Evolutionary conservation across 1,139 yeast species (phyloP), one percentile per base, ranked within the genome.

Genomic region (Suhomyces bolitotheri): DNA sequence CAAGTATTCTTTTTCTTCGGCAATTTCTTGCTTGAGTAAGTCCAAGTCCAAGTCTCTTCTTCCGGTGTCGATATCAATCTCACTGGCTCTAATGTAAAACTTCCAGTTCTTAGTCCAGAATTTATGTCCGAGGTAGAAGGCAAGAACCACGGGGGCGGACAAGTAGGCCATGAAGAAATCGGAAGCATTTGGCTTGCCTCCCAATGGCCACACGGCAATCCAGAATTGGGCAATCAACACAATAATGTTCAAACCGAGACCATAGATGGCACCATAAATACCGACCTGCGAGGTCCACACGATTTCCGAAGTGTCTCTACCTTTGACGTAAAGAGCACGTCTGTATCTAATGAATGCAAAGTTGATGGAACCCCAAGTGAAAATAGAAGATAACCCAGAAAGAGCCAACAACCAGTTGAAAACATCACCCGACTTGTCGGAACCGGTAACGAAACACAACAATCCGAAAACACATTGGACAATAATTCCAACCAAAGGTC

Each of bases 401-500:
- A 64, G 56, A 13, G 66, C 61, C 43, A 62, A 44, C 40, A 64
- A 50, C 71, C 71, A 64, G 43, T 57, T 48, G 44, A 64, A 64
- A 4, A 62, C 61, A 4, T 53, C 61, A 21, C 54, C 58, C 36
- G 61, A 60, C 33, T 59, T 54, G 14, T 54, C 53, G 29, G 62
- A 54, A 6, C 68, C 68, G 13, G 71, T 70, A 27, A 66, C 56
- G 44, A 67, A 66, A 33, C 71, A 64, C 29, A 69, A 56, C 28
- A 66, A 54, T 4, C 72, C 74, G 47, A 66, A 58, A 4, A 57
- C 44, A 32, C 76, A 62, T 27, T 86, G 79, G 33, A 75, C 60
- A 9, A 70, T 57, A 51, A 84, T 76, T 26, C 86, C 90, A 33
- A 73, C 76, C 44, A 82, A 64, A 25, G 95, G 95, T 60, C 94